These are phyloP conservation scores for Salicornia ramosissima DNA, from an alignment of 148 eudicot genomes.

Conservation along the genomic window DNA sequence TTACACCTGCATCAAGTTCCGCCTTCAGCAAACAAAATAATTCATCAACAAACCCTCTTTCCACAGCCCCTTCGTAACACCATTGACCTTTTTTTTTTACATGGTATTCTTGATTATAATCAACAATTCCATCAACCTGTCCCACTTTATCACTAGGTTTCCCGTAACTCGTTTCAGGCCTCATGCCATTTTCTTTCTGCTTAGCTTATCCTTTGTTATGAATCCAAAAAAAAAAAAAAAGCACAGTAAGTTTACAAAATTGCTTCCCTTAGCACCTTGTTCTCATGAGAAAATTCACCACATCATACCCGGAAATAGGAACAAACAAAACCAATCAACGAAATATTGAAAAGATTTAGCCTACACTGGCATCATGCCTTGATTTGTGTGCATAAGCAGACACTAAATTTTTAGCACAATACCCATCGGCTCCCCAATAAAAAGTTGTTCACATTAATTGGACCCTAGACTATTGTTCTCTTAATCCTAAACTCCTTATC, in stretches of 20 bases:
- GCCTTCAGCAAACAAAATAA: neutral
- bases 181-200: neutral
- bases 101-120: neutral
- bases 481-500: neutral
- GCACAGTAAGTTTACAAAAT: neutral
- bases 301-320: neutral
- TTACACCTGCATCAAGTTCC: neutral
- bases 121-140: too few species aligned
- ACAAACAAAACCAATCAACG: neutral
- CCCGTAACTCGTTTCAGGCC: too few species aligned
- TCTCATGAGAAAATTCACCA: neutral
- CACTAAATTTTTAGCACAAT: neutral
- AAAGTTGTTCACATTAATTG: neutral
- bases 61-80: neutral
- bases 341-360: neutral
- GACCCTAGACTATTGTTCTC: neutral
- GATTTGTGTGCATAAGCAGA: neutral
- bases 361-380: neutral
- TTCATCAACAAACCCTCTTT: neutral
- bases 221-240: neutral
- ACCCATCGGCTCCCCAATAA: neutral
- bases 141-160: too few species aligned
- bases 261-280: neutral
- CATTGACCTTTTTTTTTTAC: neutral
- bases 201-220: neutral